Evolutionary conservation across 495 filamentous ascomycete species (phyloP), one percentile per base, ranked within the genome.

Genomic region (Chaetomium fimeti): DNA sequence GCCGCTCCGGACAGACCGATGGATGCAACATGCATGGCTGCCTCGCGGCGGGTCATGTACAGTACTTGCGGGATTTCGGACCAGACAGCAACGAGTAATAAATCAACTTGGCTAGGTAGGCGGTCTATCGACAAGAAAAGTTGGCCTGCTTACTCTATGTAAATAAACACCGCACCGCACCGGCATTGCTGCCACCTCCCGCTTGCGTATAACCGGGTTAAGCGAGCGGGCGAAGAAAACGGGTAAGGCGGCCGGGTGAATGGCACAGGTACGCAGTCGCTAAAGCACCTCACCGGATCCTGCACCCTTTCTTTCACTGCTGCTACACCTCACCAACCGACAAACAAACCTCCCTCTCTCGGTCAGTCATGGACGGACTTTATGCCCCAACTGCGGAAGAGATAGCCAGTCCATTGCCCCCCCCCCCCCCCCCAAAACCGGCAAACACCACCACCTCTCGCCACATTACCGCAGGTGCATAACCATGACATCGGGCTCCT

Each of bases 401-500:
- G 29, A 32, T 32, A 32, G 32, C 3, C 32, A 36, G 12, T 1
- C 32, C 32, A 36, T 6, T 1, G 5, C 32, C 52, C 15, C 27
- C 3, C 4, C 51, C 32, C 27, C 16, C 1, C 16, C 25, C 16
- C 49, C 0, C 8, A 53, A 28, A 32, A 16, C 43, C 13, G 27
- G 11, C 25, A 13, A 13, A 3, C n/a, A 28, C 9, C 27, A 18
- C 42, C 20, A 5, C 9, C 20, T 5, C 40, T 64, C 32, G 32
- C 18, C 9, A 63, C 32, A 11, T 27, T 74, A 82, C 65, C 82
- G 73, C 65, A 86, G 74, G 66, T 84, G 79, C 71, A 88, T 82
- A 53, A 97, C 77, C 92, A 98, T 94, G 55, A 82, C 80, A 75
- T 89, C 92, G 3, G 92, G 89, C 66, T 89, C 86, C 77, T 98